Percentiles rank a stretch among this genome's conserved stretches.
phyloP scores from a whole-genome alignment of 2,329 filamentous ascomycete species.

The Camillea tinctor region DNA sequence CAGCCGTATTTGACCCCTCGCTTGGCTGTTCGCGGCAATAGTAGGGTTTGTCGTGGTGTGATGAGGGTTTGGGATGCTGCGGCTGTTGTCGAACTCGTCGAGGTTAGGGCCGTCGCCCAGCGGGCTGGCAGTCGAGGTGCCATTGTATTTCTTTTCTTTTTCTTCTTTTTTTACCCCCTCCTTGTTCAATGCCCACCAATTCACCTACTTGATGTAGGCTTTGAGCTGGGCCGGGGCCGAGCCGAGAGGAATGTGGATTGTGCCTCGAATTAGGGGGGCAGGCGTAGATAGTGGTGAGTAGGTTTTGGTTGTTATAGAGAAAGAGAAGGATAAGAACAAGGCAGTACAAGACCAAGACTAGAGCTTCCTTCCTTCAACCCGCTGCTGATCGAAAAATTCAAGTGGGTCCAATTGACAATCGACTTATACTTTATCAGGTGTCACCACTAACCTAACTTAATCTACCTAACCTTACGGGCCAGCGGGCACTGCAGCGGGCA shows the following conservation, averaged over 20 bases:
- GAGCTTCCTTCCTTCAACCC: background rate
- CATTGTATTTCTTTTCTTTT: conserved; percentile 40
- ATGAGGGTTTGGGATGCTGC: conserved; percentile 30
- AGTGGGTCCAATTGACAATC: conserved; percentile 14
- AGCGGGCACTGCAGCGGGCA: too few species aligned
- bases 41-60: conserved; percentile 36
- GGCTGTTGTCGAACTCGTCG: conserved; percentile 26
- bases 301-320: background rate
- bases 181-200: background rate
- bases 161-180: conserved; percentile 5
- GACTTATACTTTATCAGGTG: background rate
- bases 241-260: background rate
- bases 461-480: too few species aligned
- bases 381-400: conserved; percentile 18
- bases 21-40: conserved; percentile 45
- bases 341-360: too few species aligned
- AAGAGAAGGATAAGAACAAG: too few species aligned
- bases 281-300: background rate
- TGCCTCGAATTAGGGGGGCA: background rate
- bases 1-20: conserved; percentile 60
- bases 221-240: background rate
- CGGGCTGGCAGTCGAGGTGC: conserved; percentile 45
- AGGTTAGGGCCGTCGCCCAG: conserved; percentile 41
- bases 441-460: too few species aligned
- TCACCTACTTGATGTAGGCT: background rate